phyloP scores from a whole-genome alignment of 2,329 filamentous ascomycete genomes.

The Dryadomyces quercus-mongolicae region DNA sequence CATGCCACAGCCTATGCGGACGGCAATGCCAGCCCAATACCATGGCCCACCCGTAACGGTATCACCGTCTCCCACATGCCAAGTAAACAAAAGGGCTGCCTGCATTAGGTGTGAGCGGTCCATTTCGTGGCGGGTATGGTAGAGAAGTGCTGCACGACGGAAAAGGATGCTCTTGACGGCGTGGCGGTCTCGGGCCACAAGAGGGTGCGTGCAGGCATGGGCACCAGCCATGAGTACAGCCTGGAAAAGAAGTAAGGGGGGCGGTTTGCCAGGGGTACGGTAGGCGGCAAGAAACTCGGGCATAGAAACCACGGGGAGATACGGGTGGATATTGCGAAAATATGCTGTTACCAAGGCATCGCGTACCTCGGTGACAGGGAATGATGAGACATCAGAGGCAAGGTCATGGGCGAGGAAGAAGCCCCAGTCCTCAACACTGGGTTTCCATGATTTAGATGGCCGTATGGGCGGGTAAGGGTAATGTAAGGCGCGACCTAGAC shows the following conservation, averaged over 20 bases:
- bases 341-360: conserved; percentile 16
- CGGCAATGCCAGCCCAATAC: conserved; percentile 17
- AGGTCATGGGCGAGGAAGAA: conserved; percentile 4
- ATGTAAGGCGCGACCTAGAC: conserved; percentile 6
- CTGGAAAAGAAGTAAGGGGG: conserved; percentile 18
- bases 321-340: conserved; percentile 17
- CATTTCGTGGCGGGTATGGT: conserved; percentile 17
- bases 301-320: conserved; percentile 17
- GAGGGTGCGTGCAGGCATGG: conserved; percentile 14
- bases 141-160: conserved; percentile 15
- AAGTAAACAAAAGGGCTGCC: conserved; percentile 17
- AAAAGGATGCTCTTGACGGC: conserved; percentile 15
- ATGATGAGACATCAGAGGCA: conserved; percentile 7
- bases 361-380: conserved; percentile 13
- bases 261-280: conserved; percentile 9
- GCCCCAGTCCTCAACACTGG: conserved; percentile 4
- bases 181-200: conserved; percentile 12
- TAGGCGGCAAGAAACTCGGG: conserved; percentile 9
- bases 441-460: conserved; percentile 11
- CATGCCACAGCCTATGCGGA: conserved; percentile 17
- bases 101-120: conserved; percentile 16
- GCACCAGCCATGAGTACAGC: conserved; percentile 17
- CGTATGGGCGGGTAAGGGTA: conserved; percentile 12
- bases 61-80: conserved; percentile 15
- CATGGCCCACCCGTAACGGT: conserved; percentile 13